Conservation (phyloP, 768 basidiomycete genomes). For the Mrakia blollopis region DNA sequence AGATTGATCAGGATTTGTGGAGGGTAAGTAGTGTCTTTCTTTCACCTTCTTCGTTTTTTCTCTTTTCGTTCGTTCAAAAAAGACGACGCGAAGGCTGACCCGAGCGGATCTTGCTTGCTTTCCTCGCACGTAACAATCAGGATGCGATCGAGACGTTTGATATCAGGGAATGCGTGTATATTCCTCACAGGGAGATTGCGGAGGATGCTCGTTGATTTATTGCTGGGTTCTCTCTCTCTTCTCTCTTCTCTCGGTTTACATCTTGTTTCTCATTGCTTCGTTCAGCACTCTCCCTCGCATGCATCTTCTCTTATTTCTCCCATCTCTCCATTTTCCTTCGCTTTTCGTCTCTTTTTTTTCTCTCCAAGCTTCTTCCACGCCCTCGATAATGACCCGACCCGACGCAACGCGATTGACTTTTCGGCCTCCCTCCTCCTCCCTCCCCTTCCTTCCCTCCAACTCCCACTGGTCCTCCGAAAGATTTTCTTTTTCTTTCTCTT, state of each 20-base stretch:
- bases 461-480: no score
- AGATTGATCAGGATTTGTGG: constrained; percentile 89
- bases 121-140: no score
- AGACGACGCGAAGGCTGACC: no score
- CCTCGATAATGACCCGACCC: not conserved
- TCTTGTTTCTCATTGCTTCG: not conserved
- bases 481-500: no score
- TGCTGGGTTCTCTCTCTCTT: not conserved
- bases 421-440: not conserved
- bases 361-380: not conserved
- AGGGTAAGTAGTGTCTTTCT: constrained; percentile 51
- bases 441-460: no score
- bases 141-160: constrained; percentile 81
- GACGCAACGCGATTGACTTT: not conserved
- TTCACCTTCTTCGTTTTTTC: not conserved
- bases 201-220: not conserved
- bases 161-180: constrained; percentile 52
- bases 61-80: no score
- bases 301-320: not conserved
- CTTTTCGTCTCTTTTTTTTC: not conserved
- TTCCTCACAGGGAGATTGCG: constrained; percentile 1
- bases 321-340: not conserved
- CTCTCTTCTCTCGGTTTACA: no score
- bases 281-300: not conserved
- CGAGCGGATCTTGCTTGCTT: no score